Percentiles rank a stretch among this genome's conserved stretches.
phyloP scores from a whole-genome alignment of 2,329 filamentous ascomycete species.

The Coniella lustricola region DNA sequence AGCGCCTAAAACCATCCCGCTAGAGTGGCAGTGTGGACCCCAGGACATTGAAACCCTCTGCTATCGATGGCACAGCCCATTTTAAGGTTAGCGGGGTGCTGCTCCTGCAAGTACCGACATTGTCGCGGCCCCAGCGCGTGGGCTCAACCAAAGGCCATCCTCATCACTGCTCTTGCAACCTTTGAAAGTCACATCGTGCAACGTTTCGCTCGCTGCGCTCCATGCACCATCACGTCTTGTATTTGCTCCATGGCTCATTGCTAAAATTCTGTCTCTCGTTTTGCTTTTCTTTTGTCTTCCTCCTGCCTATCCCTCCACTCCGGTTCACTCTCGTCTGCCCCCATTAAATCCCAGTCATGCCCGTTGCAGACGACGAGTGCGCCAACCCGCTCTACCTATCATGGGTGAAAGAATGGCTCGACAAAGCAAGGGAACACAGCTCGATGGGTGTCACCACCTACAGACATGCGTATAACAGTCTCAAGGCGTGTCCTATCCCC shows the following conservation, averaged over 20 bases:
- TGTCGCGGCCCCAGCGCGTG: too few relatives aligned
- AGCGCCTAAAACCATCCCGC: neutral
- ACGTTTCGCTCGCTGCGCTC: too few relatives aligned
- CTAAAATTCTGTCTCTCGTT: neutral
- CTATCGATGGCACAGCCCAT: too few relatives aligned
- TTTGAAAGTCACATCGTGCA: too few relatives aligned
- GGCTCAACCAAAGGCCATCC: too few relatives aligned
- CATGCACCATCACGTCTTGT: neutral
- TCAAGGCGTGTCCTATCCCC: slow-evolving; percentile 64
- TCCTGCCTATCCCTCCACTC: neutral
- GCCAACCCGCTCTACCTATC: slow-evolving; percentile 64
- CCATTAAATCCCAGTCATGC: too few relatives aligned
- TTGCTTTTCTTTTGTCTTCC: neutral
- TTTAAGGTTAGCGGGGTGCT: too few relatives aligned
- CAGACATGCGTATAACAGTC: slow-evolving; percentile 67
- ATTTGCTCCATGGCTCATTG: neutral
- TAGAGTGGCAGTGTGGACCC: neutral
- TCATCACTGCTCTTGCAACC: too few relatives aligned
- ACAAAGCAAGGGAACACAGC: slow-evolving; percentile 60
- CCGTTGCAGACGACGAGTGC: slow-evolving; percentile 32
- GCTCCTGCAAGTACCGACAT: too few relatives aligned
- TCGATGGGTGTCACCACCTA: slow-evolving; percentile 66
- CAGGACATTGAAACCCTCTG: neutral
- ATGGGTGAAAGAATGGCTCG: slow-evolving; percentile 74
- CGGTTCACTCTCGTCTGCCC: neutral